Evolutionary conservation across 2,329 filamentous ascomycete species (phyloP).

Genomic region (Purpureocillium lavendulum): DNA sequence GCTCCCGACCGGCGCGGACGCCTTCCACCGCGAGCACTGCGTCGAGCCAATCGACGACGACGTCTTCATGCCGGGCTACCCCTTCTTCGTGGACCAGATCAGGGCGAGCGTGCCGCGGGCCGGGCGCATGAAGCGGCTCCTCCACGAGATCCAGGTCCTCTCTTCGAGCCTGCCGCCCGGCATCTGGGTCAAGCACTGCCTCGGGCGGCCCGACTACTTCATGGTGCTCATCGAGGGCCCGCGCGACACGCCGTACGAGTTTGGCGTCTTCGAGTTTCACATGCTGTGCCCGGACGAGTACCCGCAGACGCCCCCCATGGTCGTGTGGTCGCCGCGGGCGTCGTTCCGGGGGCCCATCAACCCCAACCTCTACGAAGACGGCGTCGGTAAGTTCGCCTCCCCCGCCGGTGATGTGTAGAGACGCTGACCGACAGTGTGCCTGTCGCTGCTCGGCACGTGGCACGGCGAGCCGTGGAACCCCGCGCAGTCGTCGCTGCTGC

Average conservation of each 20-base stretch:
- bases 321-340: slow-evolving; percentile 10
- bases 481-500: slow-evolving; percentile 38
- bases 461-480: slow-evolving; percentile 35
- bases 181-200: slow-evolving; percentile 39
- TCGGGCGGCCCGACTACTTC: slow-evolving; percentile 37
- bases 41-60: background rate
- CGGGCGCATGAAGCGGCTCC: slow-evolving; percentile 36
- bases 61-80: background rate
- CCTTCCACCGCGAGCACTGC: background rate
- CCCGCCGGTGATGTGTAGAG: too few species aligned
- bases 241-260: slow-evolving; percentile 40
- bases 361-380: slow-evolving; percentile 41
- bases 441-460: slow-evolving; percentile 43
- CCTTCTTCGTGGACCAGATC: background rate
- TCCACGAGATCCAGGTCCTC: slow-evolving; percentile 35
- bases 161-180: slow-evolving; percentile 38
- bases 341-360: slow-evolving; percentile 19
- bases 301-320: slow-evolving; percentile 29
- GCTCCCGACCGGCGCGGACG: too few species aligned
- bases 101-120: background rate
- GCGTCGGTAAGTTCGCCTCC: slow-evolving; percentile 28
- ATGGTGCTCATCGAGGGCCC: slow-evolving; percentile 43
- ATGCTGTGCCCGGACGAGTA: slow-evolving; percentile 33
- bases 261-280: slow-evolving; percentile 48
- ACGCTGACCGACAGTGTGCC: slow-evolving; percentile 29